phyloP scores from a whole-genome alignment of 805 yeast species.

The Hanseniaspora meyeri region DNA sequence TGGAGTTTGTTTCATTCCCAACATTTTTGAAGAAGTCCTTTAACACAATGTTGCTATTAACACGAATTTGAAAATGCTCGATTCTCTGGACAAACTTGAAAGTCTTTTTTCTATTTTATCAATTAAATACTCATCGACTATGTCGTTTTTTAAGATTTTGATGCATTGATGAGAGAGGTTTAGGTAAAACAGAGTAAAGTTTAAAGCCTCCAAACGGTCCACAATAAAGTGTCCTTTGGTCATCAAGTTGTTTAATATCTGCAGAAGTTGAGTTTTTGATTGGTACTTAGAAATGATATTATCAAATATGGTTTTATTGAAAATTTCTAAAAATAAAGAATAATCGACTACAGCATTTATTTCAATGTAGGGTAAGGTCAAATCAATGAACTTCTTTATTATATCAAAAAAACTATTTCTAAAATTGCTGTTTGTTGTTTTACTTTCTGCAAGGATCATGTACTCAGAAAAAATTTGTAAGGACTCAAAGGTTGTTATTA shows the following conservation, averaged over 20 bases:
- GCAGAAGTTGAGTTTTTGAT: conserved; percentile 13
- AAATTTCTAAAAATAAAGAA: conserved; percentile 29
- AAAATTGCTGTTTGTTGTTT: conserved; percentile 9
- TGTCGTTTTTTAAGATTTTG: conserved; percentile 23
- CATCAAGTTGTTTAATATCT: conserved; percentile 21
- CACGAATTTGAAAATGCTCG: conserved; percentile 33
- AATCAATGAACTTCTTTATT: conserved; percentile 3
- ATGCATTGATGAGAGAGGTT: conserved; percentile 19
- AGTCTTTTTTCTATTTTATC: conserved; percentile 27
- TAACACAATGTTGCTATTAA: conserved; percentile 30
- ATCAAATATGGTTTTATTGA: conserved; percentile 19
- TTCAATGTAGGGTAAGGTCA: conserved; percentile 15
- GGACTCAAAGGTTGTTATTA: conserved; percentile 11
- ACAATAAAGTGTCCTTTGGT: conserved; percentile 10
- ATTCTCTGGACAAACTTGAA: conserved; percentile 27
- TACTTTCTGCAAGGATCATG: conserved; percentile 5
- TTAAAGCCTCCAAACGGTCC: conserved; percentile 12
- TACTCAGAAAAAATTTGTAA: conserved; percentile 9
- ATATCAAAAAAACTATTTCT: conserved; percentile 16
- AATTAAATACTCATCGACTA: conserved; percentile 22
- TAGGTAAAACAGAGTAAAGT: conserved; percentile 16
- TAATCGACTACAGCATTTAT: conserved; percentile 25
- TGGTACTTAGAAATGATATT: conserved; percentile 6
- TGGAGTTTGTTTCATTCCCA: conserved; percentile 11
- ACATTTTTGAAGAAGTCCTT: conserved; percentile 23